Evolutionary conservation across 495 filamentous ascomycete species (phyloP).

Genomic region (Penicillium crystallinum): DNA sequence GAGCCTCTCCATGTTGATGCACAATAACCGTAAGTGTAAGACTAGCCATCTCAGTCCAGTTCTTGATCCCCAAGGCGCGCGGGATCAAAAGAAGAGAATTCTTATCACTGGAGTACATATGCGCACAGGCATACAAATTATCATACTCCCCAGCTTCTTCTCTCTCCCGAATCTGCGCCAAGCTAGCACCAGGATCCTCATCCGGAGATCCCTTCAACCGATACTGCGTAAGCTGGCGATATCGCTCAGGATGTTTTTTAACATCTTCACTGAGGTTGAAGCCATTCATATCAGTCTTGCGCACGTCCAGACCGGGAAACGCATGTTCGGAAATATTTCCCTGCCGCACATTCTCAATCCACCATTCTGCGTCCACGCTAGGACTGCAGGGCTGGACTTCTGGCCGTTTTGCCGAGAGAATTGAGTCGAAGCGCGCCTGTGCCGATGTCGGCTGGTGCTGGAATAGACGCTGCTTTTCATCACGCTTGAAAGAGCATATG

Average conservation of each 20-base stretch:
- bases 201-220: conserved; percentile 42
- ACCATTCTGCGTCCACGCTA: conserved; percentile 46
- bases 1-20: conserved; percentile 40
- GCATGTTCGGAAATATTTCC: conserved; percentile 27
- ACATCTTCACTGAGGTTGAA: conserved; percentile 46
- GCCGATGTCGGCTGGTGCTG: conserved; percentile 37
- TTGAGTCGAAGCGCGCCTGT: conserved; percentile 31
- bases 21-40: conserved; percentile 59
- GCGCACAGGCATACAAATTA: conserved; percentile 58
- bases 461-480: conserved; percentile 29
- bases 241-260: conserved; percentile 41
- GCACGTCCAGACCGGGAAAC: conserved; percentile 57
- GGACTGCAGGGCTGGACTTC: conserved; percentile 36
- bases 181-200: conserved; percentile 8
- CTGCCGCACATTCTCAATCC: conserved; percentile 23
- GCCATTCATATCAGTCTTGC: conserved; percentile 56
- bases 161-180: conserved; percentile 14
- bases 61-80: conserved; percentile 53
- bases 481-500: conserved; percentile 57
- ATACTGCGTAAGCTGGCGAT: conserved; percentile 57
- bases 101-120: conserved; percentile 63
- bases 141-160: conserved; percentile 34
- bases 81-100: conserved; percentile 62
- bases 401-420: conserved; percentile 36
- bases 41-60: conserved; percentile 51